Evolutionary conservation across 306 rosid species (phyloP).

Genomic region (Glycine tomentella): DNA sequence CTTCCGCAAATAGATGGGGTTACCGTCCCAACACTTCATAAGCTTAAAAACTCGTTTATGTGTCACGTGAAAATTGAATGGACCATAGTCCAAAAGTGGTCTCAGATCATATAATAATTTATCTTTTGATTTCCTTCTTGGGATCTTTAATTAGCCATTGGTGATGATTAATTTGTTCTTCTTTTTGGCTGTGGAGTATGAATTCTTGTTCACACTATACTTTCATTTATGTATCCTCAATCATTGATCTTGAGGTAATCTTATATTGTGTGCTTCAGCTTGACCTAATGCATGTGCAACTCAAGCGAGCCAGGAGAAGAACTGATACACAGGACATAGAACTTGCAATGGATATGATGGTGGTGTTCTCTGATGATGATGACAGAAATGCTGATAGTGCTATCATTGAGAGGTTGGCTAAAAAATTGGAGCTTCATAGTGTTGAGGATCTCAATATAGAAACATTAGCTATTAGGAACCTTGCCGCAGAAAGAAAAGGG

Average conservation of each 20-base stretch:
- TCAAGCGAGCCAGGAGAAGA: conserved; percentile 70
- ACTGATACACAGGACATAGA: conserved; percentile 91
- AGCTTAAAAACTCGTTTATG: too few species aligned
- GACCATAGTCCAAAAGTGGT: too few species aligned
- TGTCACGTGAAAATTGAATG: too few species aligned
- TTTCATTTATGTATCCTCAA: too few species aligned
- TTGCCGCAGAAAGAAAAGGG: conserved; percentile 64
- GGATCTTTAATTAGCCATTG: too few species aligned
- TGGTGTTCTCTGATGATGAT: conserved; percentile 67
- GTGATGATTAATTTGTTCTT: too few species aligned
- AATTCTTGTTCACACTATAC: too few species aligned
- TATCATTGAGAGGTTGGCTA: conserved; percentile 75
- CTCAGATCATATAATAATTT: too few species aligned
- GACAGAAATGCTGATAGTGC: conserved; percentile 75
- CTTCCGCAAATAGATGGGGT: too few species aligned
- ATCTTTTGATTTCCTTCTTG: too few species aligned
- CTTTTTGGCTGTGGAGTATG: too few species aligned
- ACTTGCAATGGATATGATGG: conserved; percentile 94
- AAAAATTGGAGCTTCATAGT: conserved; percentile 70
- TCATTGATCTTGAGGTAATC: conserved; percentile 15
- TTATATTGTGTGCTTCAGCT: conserved; percentile 61
- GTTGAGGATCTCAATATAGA: conserved; percentile 72
- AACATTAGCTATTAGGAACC: conserved; percentile 65
- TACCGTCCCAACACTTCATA: too few species aligned
- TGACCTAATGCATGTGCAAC: conserved; percentile 83